Evolutionary conservation across 805 yeast genomes (phyloP), one percentile per base, ranked within the genome.

Genomic region (Kazachstania martiniae): DNA sequence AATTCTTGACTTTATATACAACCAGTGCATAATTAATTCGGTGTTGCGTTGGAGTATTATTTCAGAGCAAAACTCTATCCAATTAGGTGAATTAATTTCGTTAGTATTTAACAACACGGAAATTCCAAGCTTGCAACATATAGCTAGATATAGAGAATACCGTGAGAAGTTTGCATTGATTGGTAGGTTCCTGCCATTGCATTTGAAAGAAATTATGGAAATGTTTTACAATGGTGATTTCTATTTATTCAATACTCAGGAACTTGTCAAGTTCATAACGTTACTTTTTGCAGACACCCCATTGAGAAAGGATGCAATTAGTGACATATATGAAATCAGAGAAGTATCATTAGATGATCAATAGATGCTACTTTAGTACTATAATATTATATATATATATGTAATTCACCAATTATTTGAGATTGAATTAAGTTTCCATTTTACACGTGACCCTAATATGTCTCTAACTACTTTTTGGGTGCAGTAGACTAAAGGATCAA

Each of bases 271-370:
- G 21, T 50, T 64, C 57, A 41, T 63, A n/a, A 46, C 46, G 24
- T 40, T 58, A 33, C 36, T 63, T n/a, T 62, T 61, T 41, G 64
- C 64, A n/a, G 63, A 62, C 28, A 62, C 65, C 9, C 49, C 52
- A 12, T 32, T 57, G 15, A 58, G 64, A 36, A 45, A 49, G 16
- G 46, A 43, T 21, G 53, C 58, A 23, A 59, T 62, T 32, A 44
- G 46, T 13, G 68, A 63, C 23, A 58, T 63, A 25, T 34, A 38
- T n/a, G 68, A 62, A 28, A 58, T 63, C 24, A 49, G 56, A 16
- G 72, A 63, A 37, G 70, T 74, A 5, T 69, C 82, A 12, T 71
- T 66, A 0, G 56, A 40, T 12, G 51, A 41, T 23, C 29, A 19
- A 32, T 12, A 12, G 22, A 17, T 14, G n/a, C n/a, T n/a, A n/a